phyloP scores from a whole-genome alignment of 352 stramenopile genomes.

The Globisporangium lucens region DNA sequence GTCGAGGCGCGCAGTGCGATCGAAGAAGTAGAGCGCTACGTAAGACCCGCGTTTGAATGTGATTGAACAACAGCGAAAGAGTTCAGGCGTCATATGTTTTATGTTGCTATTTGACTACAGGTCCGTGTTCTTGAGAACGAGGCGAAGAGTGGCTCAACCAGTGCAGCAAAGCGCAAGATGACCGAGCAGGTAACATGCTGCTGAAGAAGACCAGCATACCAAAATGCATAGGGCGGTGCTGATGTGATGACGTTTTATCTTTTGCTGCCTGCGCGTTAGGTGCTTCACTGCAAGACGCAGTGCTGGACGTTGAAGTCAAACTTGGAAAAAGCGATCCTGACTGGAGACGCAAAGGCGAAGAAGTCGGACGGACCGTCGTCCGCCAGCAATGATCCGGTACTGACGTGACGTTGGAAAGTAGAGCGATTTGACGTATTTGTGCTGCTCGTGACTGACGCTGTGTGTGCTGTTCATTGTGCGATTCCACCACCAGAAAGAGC shows the following conservation, averaged over 20 bases:
- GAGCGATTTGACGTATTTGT: not conserved
- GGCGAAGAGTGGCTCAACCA: conserved; percentile 28
- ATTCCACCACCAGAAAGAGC: conserved; percentile 31
- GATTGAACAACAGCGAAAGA: not conserved
- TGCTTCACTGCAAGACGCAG: conserved; percentile 47
- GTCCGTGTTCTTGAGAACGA: conserved; percentile 67
- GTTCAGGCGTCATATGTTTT: not conserved
- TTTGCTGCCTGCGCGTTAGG: conserved; percentile 9
- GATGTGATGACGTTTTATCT: not conserved
- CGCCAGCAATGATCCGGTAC: conserved; percentile 8
- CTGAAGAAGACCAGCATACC: no score
- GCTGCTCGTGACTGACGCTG: not conserved
- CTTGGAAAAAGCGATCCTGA: conserved; percentile 58
- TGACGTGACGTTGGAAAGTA: not conserved
- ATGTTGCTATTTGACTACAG: conserved; percentile 17
- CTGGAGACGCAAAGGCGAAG: conserved; percentile 35
- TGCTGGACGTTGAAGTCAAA: conserved; percentile 41
- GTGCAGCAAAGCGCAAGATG: conserved; percentile 39
- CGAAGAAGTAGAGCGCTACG: conserved; percentile 77
- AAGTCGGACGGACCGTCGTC: conserved; percentile 10
- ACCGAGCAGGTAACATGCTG: conserved; percentile 29
- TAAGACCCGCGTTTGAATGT: conserved; percentile 12
- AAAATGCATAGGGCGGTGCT: no score
- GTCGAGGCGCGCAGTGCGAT: conserved; percentile 43
- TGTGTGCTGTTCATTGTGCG: not conserved